These are phyloP conservation scores for Pleurostoma richardsiae DNA, from an alignment of 2,329 filamentous ascomycete genomes.

Conservation along the genomic window DNA sequence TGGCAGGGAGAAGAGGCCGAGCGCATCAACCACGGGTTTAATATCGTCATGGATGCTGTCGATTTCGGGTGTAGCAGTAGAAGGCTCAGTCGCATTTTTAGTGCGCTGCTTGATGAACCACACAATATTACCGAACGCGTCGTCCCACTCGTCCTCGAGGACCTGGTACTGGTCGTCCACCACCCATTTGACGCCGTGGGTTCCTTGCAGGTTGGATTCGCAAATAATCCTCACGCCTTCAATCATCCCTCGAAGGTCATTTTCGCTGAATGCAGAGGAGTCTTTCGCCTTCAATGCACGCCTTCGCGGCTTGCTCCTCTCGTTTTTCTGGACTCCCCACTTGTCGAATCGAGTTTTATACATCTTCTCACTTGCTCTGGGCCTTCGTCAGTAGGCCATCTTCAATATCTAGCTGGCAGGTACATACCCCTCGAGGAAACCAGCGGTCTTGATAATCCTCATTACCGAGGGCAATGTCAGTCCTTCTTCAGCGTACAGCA, in stretches of 20 bases:
- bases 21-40: background rate
- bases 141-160: background rate
- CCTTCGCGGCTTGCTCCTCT: background rate
- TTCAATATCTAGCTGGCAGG: background rate
- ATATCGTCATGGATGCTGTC: background rate
- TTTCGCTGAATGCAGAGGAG: background rate
- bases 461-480: background rate
- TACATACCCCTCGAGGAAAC: background rate
- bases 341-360: background rate
- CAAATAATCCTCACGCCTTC: background rate
- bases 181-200: background rate
- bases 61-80: background rate
- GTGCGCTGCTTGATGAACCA: background rate
- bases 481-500: background rate
- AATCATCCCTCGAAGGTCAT: background rate
- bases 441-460: background rate
- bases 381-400: background rate
- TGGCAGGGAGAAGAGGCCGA: background rate
- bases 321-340: background rate
- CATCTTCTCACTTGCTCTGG: background rate
- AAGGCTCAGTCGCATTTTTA: background rate
- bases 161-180: background rate
- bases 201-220: background rate
- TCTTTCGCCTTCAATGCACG: background rate
- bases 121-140: background rate